Base-by-base conservation (phyloP, 441 rosid species). In the Hura crepitans region DNA sequence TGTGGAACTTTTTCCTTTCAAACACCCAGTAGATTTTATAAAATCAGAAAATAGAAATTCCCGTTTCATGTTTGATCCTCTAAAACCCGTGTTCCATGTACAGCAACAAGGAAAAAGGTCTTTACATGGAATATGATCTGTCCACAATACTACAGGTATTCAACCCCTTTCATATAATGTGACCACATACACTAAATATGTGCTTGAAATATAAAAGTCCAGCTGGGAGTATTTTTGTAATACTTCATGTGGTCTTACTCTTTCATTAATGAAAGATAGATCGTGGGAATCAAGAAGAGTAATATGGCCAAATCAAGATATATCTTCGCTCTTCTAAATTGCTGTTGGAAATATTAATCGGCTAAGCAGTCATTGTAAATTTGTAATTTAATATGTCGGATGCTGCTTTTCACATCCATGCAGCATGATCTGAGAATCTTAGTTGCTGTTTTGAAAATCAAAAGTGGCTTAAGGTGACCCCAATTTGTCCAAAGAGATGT, bases 21-120 rank as follows among this genome's bases (percentile, higher is more conserved):
- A 70, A n/a, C 39, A 22, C 31, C 23, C 42, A 17, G 65, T 45
- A 47, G 59, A 64, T 49, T n/a, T 72, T 18, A 69, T 35, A 45
- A 45, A 56, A 27, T 55, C 10, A 49, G 20, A 14, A 65, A 68
- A 45, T 25, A 33, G 7, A 17, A 31, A 47, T 30, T 45, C 28
- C 50, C 67, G 77, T 61, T 72, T 11, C 39, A 71, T 74, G 53
- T 65, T 31, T 35, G 5, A 65, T 66, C 43, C 65, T 18, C 70
- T 57, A 65, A 75, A 76, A 45, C 6, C 62, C 33, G 18, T 42
- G 42, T n/a, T 71, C 51, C 64, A 14, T 35, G 47, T 65, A 30
- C 87, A 95, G 99, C 82, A 92, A 88, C 82, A 95, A 91, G 81
- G 99, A 89, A 77, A 95, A 92, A 84, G 96, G 97, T 74, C 89